Base-by-base conservation (phyloP, 1,284 basidiomycete genomes). In the Ustilago curta region DNA sequence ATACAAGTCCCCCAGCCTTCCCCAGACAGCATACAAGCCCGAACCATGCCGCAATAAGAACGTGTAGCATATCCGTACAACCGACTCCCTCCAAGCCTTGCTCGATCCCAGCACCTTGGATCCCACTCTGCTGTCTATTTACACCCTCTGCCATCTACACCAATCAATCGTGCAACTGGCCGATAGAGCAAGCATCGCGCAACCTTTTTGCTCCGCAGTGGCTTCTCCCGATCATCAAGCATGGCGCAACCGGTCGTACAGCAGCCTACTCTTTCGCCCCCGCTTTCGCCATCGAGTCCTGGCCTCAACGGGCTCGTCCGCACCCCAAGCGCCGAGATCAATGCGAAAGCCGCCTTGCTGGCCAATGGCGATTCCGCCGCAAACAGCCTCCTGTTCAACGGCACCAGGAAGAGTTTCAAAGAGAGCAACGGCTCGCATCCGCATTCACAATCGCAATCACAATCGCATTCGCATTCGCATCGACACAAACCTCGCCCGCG, bases 171-270 rank as follows among this genome's bases (percentile, higher is more conserved):
- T 27, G 16, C 27, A 47, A n/a, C 27, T 16, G 11, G 16, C 16
- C 44, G 27, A 4, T 8, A 29, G 14, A 12, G 4, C 47, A 31
- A 27, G 9, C n/a, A 19, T 1, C 29, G n/a, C 25, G 29, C 18
- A 48, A n/a, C n/a, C 23, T 18, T 31, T 40, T 25, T 37, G 32
- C 32, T 16, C 21, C 21, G 49, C 14, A 25, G 12, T n/a, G 19
- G 8, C 25, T 31, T 47, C n/a, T 3, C n/a, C 19, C 4, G 3
- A 49, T 9, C 32, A 37, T 23, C 32, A 39, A 59, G 14, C 16
- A 73, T 73, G 70, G 60, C 65, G 45, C 70, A 73, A 59, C 61
- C 70, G 5, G 61, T 39, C 21, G 65, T 73, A n/a, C 70, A 72
- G 35, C 59, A 56, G 27, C 58, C 70, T 4, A 53, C 58, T 11